Evolutionary conservation across 2,329 filamentous ascomycete genomes (phyloP).

Genomic region (Conoideocrella luteorostrata): DNA sequence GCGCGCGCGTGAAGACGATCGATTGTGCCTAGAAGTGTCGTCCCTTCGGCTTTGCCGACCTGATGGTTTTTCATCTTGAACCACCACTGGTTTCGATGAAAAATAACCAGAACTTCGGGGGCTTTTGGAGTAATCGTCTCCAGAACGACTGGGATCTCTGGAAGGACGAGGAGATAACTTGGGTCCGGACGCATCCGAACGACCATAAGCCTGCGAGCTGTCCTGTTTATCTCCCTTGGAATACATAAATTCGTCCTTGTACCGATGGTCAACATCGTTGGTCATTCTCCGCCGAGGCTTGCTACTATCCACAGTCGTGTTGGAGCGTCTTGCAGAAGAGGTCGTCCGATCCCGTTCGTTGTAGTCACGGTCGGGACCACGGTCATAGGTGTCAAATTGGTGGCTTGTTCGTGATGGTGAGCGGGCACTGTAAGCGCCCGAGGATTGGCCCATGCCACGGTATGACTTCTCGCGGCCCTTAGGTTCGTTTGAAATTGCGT

Average conservation of each 20-base stretch:
- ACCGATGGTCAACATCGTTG: slow-evolving; percentile 24
- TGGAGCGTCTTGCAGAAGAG: slow-evolving; percentile 21
- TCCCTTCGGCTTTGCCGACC: slow-evolving; percentile 16
- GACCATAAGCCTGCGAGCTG: slow-evolving; percentile 21
- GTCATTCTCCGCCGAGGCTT: slow-evolving; percentile 23
- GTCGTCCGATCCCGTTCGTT: slow-evolving; percentile 20
- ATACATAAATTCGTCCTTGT: slow-evolving; percentile 17
- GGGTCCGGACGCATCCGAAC: slow-evolving; percentile 16
- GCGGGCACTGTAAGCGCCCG: slow-evolving; percentile 26
- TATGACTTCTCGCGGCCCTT: slow-evolving; percentile 38
- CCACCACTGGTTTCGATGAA: slow-evolving; percentile 27
- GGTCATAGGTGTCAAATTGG: slow-evolving; percentile 19
- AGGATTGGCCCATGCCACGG: slow-evolving; percentile 17
- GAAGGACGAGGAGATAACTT: slow-evolving; percentile 14
- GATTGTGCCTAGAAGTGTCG: slow-evolving; percentile 13
- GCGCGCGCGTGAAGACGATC: slow-evolving; percentile 28
- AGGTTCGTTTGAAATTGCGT: slow-evolving; percentile 33
- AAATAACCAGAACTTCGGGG: slow-evolving; percentile 21
- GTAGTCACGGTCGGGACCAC: slow-evolving; percentile 18
- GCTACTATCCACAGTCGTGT: slow-evolving; percentile 20
- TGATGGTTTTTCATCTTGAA: slow-evolving; percentile 26
- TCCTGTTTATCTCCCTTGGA: slow-evolving; percentile 22
- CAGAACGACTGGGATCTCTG: slow-evolving; percentile 29
- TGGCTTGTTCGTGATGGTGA: slow-evolving; percentile 26
- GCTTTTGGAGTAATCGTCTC: slow-evolving; percentile 30